Evolutionary conservation across 2,329 filamentous ascomycete species (phyloP).

Genomic region (Fusarium redolens): DNA sequence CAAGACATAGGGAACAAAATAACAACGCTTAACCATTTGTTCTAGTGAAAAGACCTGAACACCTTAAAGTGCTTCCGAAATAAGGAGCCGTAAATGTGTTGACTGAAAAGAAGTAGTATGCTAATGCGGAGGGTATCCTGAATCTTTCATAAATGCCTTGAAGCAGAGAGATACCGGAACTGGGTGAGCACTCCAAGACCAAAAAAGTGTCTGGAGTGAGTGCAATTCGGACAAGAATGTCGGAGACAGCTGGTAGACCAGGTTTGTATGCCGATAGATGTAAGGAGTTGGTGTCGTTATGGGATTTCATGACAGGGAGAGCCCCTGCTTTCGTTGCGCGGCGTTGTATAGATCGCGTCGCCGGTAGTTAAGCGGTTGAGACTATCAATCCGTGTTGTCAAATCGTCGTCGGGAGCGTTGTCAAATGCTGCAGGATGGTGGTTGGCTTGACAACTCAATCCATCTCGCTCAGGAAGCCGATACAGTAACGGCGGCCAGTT

Average conservation of each 20-base stretch:
- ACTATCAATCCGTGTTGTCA: not conserved
- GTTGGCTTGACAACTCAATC: constrained; percentile 44
- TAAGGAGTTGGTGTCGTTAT: not conserved
- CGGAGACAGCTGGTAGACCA: not conserved
- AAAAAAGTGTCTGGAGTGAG: not conserved
- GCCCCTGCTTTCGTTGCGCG: not conserved
- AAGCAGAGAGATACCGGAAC: constrained; percentile 23
- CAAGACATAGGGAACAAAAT: not conserved
- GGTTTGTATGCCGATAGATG: not conserved
- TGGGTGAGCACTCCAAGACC: not conserved
- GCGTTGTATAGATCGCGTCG: not conserved
- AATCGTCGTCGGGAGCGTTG: not conserved
- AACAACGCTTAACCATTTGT: constrained; percentile 10
- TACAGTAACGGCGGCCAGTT: constrained; percentile 75
- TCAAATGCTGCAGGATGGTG: not conserved
- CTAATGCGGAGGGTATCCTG: constrained; percentile 34
- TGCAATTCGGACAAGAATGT: not conserved
- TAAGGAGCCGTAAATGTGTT: not conserved
- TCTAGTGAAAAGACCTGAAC: constrained; percentile 22
- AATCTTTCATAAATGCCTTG: constrained; percentile 34
- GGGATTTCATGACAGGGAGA: not conserved
- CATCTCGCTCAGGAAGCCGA: constrained; percentile 83
- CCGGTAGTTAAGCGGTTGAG: not conserved
- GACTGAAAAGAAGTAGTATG: not conserved
- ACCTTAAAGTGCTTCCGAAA: constrained; percentile 35